phyloP scores from a whole-genome alignment of 1,139 yeast genomes.

The Yamadazyma diospyri region DNA sequence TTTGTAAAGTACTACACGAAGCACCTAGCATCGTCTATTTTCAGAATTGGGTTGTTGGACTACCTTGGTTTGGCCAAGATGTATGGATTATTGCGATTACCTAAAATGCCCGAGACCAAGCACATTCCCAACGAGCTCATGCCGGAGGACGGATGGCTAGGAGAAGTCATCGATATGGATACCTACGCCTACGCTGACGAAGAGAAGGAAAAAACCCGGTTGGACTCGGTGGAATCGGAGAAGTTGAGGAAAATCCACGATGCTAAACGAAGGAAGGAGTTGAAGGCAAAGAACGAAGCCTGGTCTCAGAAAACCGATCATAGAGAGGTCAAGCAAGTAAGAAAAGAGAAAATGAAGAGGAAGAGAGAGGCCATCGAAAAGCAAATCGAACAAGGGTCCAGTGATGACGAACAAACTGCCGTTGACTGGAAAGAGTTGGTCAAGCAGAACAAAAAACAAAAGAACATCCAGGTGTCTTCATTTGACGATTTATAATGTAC shows the following conservation, averaged over 20 bases:
- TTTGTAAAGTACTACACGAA: conserved; percentile 81
- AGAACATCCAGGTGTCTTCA: conserved; percentile 48
- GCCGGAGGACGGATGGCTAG: conserved; percentile 74
- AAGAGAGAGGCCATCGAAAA: conserved; percentile 62
- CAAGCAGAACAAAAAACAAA: conserved; percentile 57
- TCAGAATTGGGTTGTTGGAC: conserved; percentile 69
- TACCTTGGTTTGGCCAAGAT: conserved; percentile 68
- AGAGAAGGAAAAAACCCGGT: conserved; percentile 60
- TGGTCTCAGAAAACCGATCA: conserved; percentile 75
- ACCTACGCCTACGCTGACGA: conserved; percentile 60
- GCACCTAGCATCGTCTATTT: conserved; percentile 89
- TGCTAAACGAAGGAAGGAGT: conserved; percentile 47
- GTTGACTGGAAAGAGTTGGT: conserved; percentile 90
- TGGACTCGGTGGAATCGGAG: conserved; percentile 52
- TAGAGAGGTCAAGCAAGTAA: conserved; percentile 60
- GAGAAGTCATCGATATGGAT: conserved; percentile 60
- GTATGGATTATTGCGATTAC: conserved; percentile 80
- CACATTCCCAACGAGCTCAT: conserved; percentile 44
- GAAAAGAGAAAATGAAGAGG: conserved; percentile 61
- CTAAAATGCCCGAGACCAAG: conserved; percentile 89
- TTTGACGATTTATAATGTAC: conserved; percentile 63
- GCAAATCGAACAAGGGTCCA: conserved; percentile 45
- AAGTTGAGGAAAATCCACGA: conserved; percentile 42
- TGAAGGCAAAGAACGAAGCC: conserved; percentile 56
- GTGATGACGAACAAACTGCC: conserved; percentile 48